Conservation (phyloP, 2,329 filamentous ascomycete species). For the Neocucurbitaria cava region DNA sequence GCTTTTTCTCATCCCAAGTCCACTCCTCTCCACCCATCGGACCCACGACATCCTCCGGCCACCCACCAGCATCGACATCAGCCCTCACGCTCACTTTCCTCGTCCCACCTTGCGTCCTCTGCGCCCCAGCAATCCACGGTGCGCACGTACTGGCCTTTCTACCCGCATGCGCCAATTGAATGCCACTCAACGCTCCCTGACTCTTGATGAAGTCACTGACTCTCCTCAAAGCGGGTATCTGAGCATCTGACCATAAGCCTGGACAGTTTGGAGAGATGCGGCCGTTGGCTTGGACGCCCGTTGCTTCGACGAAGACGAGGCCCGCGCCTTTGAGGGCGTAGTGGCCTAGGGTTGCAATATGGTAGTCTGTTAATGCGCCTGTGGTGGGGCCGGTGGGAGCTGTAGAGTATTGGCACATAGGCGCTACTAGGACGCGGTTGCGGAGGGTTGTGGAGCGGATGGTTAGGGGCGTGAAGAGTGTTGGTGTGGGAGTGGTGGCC, state of each 20-base stretch:
- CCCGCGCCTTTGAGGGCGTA: conserved; percentile 48
- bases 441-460: conserved; percentile 44
- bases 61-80: conserved; percentile 38
- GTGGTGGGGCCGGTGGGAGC: conserved; percentile 44
- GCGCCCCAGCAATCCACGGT: conserved; percentile 34
- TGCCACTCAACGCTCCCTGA: conserved; percentile 39
- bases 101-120: conserved; percentile 24
- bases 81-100: conserved; percentile 39
- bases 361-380: conserved; percentile 48
- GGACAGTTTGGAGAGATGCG: conserved; percentile 47
- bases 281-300: conserved; percentile 45
- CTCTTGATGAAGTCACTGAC: conserved; percentile 47
- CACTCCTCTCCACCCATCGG: conserved; percentile 48
- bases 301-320: conserved; percentile 47
- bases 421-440: conserved; percentile 48
- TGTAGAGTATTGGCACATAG: conserved; percentile 49
- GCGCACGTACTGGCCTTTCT: conserved; percentile 45
- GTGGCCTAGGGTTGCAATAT: conserved; percentile 48
- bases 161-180: conserved; percentile 48
- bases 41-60: conserved; percentile 45
- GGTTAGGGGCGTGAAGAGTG: conserved; percentile 46
- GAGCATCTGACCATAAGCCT: conserved; percentile 46
- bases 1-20: conserved; percentile 48
- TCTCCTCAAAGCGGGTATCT: conserved; percentile 42
- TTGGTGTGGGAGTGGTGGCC: conserved; percentile 25